Evolutionary conservation across 2,329 filamentous ascomycete genomes (phyloP), one percentile per base, ranked within the genome.

Genomic region (Talaromyces verruculosus): DNA sequence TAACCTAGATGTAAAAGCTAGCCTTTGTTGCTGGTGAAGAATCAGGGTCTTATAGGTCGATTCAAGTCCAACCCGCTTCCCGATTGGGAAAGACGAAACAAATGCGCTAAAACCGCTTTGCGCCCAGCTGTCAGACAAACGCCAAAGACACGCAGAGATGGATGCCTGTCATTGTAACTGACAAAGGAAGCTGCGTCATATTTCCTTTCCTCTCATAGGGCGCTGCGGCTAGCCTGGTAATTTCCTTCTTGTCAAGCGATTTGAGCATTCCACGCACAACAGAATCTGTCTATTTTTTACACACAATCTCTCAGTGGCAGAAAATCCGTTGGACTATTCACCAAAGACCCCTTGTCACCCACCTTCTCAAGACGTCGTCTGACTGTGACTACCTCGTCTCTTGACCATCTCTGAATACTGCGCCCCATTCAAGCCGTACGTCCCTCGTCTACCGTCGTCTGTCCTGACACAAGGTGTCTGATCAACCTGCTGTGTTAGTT

Each of bases 51-150:
- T 13, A 57, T 37, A 39, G n/a, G 19, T 7, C 28, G 33, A 57
- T 15, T 15, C 11, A 37, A 4, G 19, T n/a, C 28, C 15, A 41
- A 37, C 22, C 19, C n/a, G 35, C 55, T 58, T 19, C 22, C 37
- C 22, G 19, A 13, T n/a, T 22, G 13, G 39, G 37, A 39, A 60
- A 60, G 25, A 43, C 37, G 37, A 41, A 43, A 45, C 39, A 45
- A 60, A 45, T 37, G 17, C 57, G 5, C 57, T 60, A 30, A 15
- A 45, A 19, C 8, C 19, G 39, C 19, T 6, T 60, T 43, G 35
- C 39, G 57, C 39, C 37, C 57, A 30, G 39, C 15, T 43, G 25
- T 43, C 57, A 43, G 57, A 30, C 57, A 60, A 59, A 43, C 35
- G 43, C 35, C 17, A 43, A 19, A 30, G 19, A 37, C 55, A 58